These are phyloP conservation scores for Emergomyces pasteurianus DNA, from an alignment of 2,329 filamentous ascomycete genomes.

Conservation along the genomic window DNA sequence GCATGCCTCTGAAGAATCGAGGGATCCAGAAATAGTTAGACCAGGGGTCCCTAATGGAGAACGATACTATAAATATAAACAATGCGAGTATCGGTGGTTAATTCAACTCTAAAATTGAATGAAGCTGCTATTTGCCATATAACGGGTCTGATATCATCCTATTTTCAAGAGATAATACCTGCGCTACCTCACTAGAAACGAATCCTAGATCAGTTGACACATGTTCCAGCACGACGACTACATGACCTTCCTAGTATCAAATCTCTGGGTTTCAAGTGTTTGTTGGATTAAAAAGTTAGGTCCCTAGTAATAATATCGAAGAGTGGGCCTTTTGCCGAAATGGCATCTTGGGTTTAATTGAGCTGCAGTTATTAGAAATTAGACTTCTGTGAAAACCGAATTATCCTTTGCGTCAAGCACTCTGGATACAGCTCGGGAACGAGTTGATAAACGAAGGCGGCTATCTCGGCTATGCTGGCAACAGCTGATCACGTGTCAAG, in stretches of 20 bases:
- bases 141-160: no score
- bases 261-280: conserved; percentile 6
- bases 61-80: no score
- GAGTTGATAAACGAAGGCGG: neutral
- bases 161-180: conserved; percentile 6
- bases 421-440: no score
- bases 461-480: neutral
- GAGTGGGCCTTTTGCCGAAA: conserved; percentile 1
- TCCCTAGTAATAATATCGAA: conserved; percentile 6
- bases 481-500: neutral
- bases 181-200: conserved; percentile 4
- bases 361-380: neutral
- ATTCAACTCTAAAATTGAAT: no score
- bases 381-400: no score
- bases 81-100: no score
- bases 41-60: no score
- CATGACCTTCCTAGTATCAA: conserved; percentile 6
- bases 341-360: neutral
- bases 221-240: conserved; percentile 7
- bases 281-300: conserved; percentile 4
- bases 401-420: no score
- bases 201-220: neutral
- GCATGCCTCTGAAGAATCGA: no score
- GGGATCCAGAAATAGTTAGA: no score
- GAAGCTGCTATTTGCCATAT: no score